Percentiles rank a stretch among this genome's conserved stretches.
These are phyloP conservation scores for Proliferodiscus dingleyae DNA, from an alignment of 2,329 filamentous ascomycete species.

Conservation along the genomic window DNA sequence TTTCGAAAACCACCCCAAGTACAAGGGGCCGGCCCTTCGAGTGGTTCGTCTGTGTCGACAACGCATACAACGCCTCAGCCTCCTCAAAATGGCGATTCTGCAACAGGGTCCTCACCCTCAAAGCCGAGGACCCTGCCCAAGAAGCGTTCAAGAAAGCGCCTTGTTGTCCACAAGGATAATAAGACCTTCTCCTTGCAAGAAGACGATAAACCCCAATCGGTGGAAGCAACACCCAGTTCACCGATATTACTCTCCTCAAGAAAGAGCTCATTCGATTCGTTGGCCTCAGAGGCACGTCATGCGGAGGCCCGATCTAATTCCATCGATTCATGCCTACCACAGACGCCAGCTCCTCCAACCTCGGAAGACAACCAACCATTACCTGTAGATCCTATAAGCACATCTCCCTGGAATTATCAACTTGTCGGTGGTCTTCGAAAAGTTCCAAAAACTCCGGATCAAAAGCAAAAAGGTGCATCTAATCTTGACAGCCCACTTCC, in stretches of 20 bases:
- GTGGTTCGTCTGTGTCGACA: slow-evolving; percentile 22
- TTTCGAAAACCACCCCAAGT: slow-evolving; percentile 26
- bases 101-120: slow-evolving; percentile 24
- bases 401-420: slow-evolving; percentile 30
- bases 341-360: slow-evolving; percentile 21
- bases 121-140: slow-evolving; percentile 24
- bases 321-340: slow-evolving; percentile 26
- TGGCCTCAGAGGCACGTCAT: slow-evolving; percentile 19
- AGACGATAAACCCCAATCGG: slow-evolving; percentile 18
- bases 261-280: slow-evolving; percentile 25
- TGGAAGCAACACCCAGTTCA: slow-evolving; percentile 19
- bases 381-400: slow-evolving; percentile 29
- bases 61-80: slow-evolving; percentile 22
- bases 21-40: slow-evolving; percentile 14
- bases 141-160: slow-evolving; percentile 17
- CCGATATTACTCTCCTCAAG: slow-evolving; percentile 17
- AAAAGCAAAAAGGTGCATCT: slow-evolving; percentile 24
- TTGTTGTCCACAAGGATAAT: slow-evolving; percentile 28
- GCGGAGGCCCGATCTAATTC: slow-evolving; percentile 21
- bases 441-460: slow-evolving; percentile 32
- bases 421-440: slow-evolving; percentile 33
- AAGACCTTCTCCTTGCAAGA: slow-evolving; percentile 31
- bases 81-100: slow-evolving; percentile 21
- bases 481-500: slow-evolving; percentile 19
- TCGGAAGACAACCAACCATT: slow-evolving; percentile 22